These are phyloP conservation scores for Naganishia kalamii DNA, from an alignment of 768 basidiomycete genomes.

Conservation along the genomic window DNA sequence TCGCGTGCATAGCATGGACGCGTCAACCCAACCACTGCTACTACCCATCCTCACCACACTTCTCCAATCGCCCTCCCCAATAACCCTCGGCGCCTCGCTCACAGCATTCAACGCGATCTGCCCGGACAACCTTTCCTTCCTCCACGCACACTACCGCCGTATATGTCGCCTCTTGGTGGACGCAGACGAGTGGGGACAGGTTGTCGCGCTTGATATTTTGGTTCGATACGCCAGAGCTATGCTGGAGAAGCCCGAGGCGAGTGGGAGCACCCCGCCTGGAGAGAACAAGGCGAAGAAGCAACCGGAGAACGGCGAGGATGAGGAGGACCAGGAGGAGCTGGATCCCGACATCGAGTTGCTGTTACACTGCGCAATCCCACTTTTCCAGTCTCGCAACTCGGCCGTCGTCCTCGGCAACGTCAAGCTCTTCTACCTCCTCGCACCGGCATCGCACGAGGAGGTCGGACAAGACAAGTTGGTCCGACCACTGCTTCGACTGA, in stretches of 20 bases:
- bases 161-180: slow-evolving; percentile 78
- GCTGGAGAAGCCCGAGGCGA: slow-evolving; percentile 52
- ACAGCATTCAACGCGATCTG: slow-evolving; percentile 82
- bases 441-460: slow-evolving; percentile 46
- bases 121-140: slow-evolving; percentile 73
- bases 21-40: slow-evolving; percentile 62
- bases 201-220: slow-evolving; percentile 68
- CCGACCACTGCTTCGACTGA: slow-evolving; percentile 66
- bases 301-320: slow-evolving; percentile 17
- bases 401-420: slow-evolving; percentile 75
- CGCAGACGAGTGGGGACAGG: slow-evolving; percentile 95
- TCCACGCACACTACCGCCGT: slow-evolving; percentile 82
- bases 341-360: slow-evolving; percentile 64
- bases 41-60: slow-evolving; percentile 47
- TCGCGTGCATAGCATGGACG: slow-evolving; percentile 59
- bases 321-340: slow-evolving; percentile 59
- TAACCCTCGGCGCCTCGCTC: slow-evolving; percentile 78
- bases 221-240: slow-evolving; percentile 75
- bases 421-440: slow-evolving; percentile 68
- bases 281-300: neutral
- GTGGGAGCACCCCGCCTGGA: neutral
- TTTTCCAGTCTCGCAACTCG: slow-evolving; percentile 80
- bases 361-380: slow-evolving; percentile 62
- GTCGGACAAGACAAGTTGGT: slow-evolving; percentile 53
- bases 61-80: slow-evolving; percentile 66